Percentiles rank a stretch among this genome's conserved stretches.
Conservation (phyloP, 306 rosid species). For the Abrus pulchellus region DNA sequence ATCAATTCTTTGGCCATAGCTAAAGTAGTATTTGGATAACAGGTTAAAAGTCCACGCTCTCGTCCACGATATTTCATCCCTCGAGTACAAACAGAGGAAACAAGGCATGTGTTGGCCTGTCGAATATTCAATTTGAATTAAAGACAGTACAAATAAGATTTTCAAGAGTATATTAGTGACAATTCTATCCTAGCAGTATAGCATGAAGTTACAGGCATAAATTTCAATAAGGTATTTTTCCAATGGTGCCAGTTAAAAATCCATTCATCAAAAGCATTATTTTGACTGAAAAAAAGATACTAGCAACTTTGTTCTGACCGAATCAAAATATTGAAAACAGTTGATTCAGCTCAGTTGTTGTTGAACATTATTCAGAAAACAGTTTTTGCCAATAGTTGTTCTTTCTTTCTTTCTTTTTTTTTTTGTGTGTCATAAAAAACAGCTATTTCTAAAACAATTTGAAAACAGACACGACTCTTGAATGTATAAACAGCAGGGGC, state of each 20-base stretch:
- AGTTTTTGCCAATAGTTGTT: not conserved
- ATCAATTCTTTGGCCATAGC: slow-evolving; percentile 90
- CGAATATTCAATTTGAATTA: slow-evolving; percentile 39
- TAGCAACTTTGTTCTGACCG: not conserved
- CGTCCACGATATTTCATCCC: slow-evolving; percentile 84
- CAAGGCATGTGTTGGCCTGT: slow-evolving; percentile 73
- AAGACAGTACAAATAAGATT: slow-evolving; percentile 2
- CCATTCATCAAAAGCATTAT: slow-evolving; percentile 35
- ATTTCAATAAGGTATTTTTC: slow-evolving; percentile 11
- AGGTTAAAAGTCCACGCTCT: slow-evolving; percentile 84
- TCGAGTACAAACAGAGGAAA: slow-evolving; percentile 88
- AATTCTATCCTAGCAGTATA: slow-evolving; percentile 25
- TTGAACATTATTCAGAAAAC: slow-evolving; percentile 22
- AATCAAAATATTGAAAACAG: slow-evolving; percentile 3
- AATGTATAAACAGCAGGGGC: slow-evolving; percentile 37
- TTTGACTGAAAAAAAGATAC: not conserved
- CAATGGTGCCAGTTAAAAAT: slow-evolving; percentile 9
- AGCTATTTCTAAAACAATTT: slow-evolving; percentile 21
- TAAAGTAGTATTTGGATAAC: slow-evolving; percentile 82
- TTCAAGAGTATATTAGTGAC: slow-evolving; percentile 22
- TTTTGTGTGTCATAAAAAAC: not conserved
- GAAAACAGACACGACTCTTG: slow-evolving; percentile 22
- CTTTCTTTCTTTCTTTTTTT: not conserved
- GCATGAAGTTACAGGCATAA: slow-evolving; percentile 26
- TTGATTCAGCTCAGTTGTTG: slow-evolving; percentile 2